Evolutionary conservation across 148 eudicot genomes (phyloP), one percentile per base, ranked within the genome.

Genomic region (Vaccinium myrtillus): DNA sequence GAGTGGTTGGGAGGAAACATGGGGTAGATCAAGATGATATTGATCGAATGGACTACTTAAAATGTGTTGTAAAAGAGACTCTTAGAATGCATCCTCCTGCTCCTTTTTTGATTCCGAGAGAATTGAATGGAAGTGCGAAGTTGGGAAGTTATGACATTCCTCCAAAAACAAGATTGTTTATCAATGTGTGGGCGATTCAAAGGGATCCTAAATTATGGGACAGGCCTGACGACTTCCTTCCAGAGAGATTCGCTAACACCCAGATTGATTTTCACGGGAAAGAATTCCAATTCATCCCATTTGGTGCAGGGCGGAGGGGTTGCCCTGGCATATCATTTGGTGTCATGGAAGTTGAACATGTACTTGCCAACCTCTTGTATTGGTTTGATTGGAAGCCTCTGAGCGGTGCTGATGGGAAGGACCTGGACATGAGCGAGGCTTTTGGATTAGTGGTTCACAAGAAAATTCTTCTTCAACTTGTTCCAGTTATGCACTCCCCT

Each of bases 321-420:
- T 91, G 90, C 58, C 92, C 91, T 3, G 90, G 90, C 10, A 81
- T 86, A 36, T 69, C 67, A 25, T 91, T 89, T 67, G 86, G 69
- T 12, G 56, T 61, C 7, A 25, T 25, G 19, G 83, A 70, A 18
- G 55, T 19, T 56, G 87, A 83, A 48, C 25, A 63, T 6, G 12
- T 63, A 10, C 55, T 81, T n/a, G 83, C 83, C 30, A 81, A 63
- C 59, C 83, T 81, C 54, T 61, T 81, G 23, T n/a, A 63, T 55
- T 21, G 21, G 74, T 81, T 81, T 11, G 32, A 81, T 21, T 81
- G 83, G 83, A 46, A 61, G 74, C 50, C 43, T 14, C 18, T 27
- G 1, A 25, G 81, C 18, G 67, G 69, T 30, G 46, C 49, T 6
- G 3, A 21, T 30, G 25, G 13, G 21, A 27, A 46, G 21, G 83